Conservation (phyloP, 2,329 filamentous ascomycete genomes). For the Purpureocillium takamizusanense region DNA sequence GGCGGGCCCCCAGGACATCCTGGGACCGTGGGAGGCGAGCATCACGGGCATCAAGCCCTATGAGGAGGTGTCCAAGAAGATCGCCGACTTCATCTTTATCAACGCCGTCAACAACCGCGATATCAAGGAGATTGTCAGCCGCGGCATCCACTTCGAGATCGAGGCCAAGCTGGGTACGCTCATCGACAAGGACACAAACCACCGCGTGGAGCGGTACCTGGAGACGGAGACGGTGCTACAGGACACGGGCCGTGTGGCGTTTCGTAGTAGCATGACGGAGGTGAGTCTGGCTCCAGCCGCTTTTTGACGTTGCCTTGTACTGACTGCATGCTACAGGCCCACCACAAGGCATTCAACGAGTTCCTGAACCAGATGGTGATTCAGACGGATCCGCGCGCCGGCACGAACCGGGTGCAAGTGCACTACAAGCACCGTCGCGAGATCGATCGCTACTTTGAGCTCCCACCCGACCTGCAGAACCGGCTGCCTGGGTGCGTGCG, state of each 20-base stretch:
- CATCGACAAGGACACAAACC: slow-evolving; percentile 61
- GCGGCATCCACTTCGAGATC: slow-evolving; percentile 74
- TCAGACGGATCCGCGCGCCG: slow-evolving; percentile 46
- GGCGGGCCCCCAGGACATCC: slow-evolving; percentile 21
- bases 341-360: slow-evolving; percentile 77
- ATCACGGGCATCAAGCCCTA: slow-evolving; percentile 63
- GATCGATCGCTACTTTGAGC: slow-evolving; percentile 73
- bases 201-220: slow-evolving; percentile 59
- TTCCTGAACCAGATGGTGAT: slow-evolving; percentile 67
- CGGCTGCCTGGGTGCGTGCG: slow-evolving; percentile 57
- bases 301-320: slow-evolving; percentile 2
- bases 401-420: slow-evolving; percentile 51
- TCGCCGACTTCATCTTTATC: slow-evolving; percentile 75
- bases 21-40: slow-evolving; percentile 55
- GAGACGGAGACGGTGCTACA: slow-evolving; percentile 62
- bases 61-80: slow-evolving; percentile 62
- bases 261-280: slow-evolving; percentile 85
- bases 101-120: slow-evolving; percentile 62
- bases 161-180: slow-evolving; percentile 88
- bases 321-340: slow-evolving; percentile 38
- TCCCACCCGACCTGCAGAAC: slow-evolving; percentile 50
- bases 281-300: slow-evolving; percentile 37
- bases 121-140: slow-evolving; percentile 50
- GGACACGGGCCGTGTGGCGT: slow-evolving; percentile 53
- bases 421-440: slow-evolving; percentile 77